Conservation (phyloP, 75 land plant genomes). For the Sequoia sempervirens region DNA sequence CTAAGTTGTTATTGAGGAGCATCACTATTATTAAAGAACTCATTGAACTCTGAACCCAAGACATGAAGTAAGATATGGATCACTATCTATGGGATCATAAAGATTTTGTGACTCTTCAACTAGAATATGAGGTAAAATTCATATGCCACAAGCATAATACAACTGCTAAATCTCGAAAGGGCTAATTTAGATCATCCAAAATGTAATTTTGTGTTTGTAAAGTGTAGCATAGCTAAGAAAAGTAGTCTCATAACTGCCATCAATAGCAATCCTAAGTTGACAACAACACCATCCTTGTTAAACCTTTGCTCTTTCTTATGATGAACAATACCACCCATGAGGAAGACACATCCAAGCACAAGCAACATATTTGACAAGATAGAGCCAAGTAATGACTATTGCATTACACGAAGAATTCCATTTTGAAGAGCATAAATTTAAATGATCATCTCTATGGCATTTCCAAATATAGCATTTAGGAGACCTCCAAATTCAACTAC, state of each 20-base stretch:
- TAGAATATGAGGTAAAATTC: constrained; percentile 47
- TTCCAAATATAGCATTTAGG: constrained; percentile 82
- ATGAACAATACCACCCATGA: constrained; percentile 51
- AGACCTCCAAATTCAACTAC: constrained; percentile 54
- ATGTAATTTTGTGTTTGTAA: constrained; percentile 52
- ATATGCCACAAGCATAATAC: too few species aligned
- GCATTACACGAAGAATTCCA: constrained; percentile 71
- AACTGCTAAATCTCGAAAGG: too few species aligned
- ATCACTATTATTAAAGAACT: too few species aligned
- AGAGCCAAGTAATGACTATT: constrained; percentile 71
- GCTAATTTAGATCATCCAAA: too few species aligned
- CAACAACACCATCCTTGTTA: constrained; percentile 50
- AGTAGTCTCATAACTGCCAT: constrained; percentile 61
- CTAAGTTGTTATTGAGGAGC: too few species aligned
- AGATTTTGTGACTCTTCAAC: constrained; percentile 36
- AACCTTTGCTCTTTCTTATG: constrained; percentile 37
- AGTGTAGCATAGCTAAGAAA: constrained; percentile 51
- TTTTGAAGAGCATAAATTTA: constrained; percentile 62
- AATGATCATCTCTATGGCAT: constrained; percentile 80
- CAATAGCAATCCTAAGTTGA: constrained; percentile 53
- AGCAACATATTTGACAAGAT: too few species aligned
- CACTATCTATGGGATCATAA: too few species aligned
- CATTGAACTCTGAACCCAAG: too few species aligned
- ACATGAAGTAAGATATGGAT: too few species aligned
- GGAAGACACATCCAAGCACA: too few species aligned